phyloP scores from a whole-genome alignment of 768 basidiomycete species.

The Xanthoconium stramineum region DNA sequence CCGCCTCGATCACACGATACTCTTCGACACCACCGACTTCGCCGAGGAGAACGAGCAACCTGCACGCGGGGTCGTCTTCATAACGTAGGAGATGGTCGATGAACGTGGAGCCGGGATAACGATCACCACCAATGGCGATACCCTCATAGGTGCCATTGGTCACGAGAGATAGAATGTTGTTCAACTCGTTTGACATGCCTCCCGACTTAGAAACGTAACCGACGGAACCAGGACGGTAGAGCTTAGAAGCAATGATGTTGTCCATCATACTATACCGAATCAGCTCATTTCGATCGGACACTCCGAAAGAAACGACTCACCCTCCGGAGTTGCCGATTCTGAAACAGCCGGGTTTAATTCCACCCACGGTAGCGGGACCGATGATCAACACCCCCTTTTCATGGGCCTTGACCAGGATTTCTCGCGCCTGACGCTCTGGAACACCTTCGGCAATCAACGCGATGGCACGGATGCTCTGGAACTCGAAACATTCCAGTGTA shows the following conservation, averaged over 20 bases:
- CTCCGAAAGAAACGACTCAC: constrained; percentile 39
- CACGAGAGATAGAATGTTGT: constrained; percentile 96
- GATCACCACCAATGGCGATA: constrained; percentile 99
- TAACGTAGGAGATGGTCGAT: constrained; percentile 98
- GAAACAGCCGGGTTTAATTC: constrained; percentile 99
- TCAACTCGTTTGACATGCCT: constrained; percentile 99
- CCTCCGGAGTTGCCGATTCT: constrained; percentile 99
- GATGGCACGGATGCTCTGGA: constrained; percentile 45
- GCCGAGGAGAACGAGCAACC: constrained; percentile 97
- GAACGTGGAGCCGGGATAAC: constrained; percentile 97
- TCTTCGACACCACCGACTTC: constrained; percentile 99
- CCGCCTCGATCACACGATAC: constrained; percentile 98
- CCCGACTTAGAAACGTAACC: constrained; percentile 99
- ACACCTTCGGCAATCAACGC: constrained; percentile 99
- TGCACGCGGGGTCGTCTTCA: constrained; percentile 95
- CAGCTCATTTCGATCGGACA: background rate
- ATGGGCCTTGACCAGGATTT: constrained; percentile 88
- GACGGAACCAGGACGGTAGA: constrained; percentile 95
- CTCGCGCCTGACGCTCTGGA: constrained; percentile 94
- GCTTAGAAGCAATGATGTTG: constrained; percentile 98
- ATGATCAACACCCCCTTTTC: constrained; percentile 87
- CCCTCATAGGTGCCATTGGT: constrained; percentile 99
- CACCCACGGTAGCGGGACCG: constrained; percentile 97
- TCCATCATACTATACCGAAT: constrained; percentile 85
- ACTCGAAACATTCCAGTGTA: constrained; percentile 85